These are phyloP conservation scores for Ilex paraguariensis DNA, from an alignment of 305 asterid genomes.

Conservation along the genomic window DNA sequence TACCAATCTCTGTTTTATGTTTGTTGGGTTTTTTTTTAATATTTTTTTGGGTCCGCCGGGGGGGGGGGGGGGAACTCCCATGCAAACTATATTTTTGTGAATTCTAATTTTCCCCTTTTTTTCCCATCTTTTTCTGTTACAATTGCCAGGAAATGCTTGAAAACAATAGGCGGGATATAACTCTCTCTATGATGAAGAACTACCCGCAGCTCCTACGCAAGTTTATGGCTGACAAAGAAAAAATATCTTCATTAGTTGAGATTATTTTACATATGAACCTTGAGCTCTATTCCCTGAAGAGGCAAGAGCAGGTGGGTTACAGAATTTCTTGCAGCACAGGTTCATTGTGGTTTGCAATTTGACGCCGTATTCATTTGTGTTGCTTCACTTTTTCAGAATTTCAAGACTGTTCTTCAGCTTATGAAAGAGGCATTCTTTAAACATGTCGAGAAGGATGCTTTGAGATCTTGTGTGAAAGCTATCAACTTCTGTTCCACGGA, in stretches of 20 bases:
- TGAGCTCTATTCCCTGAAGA: conserved; percentile 82
- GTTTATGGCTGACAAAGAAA: conserved; percentile 82
- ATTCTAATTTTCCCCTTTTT: too few relatives aligned
- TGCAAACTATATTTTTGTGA: too few relatives aligned
- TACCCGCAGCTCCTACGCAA: conserved; percentile 83
- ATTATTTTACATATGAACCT: conserved; percentile 71
- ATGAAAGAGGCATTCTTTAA: conserved; percentile 79
- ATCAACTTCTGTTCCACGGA: conserved; percentile 76
- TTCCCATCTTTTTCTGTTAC: too few relatives aligned
- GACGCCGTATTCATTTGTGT: conserved; percentile 9
- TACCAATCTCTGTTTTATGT: not conserved
- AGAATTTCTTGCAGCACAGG: conserved; percentile 11
- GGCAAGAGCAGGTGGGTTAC: conserved; percentile 75
- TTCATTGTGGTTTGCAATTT: conserved; percentile 10
- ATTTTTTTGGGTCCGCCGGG: too few relatives aligned
- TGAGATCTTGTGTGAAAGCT: conserved; percentile 88
- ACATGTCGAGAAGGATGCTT: conserved; percentile 86
- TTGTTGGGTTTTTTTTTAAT: too few relatives aligned
- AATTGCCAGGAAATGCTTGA: conserved; percentile 67
- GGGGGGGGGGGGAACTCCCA: too few relatives aligned
- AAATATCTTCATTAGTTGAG: conserved; percentile 77
- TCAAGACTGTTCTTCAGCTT: conserved; percentile 63
- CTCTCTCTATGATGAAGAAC: conserved; percentile 83
- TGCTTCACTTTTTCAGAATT: conserved; percentile 48
- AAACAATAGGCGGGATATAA: conserved; percentile 54